Percentiles rank a stretch among this genome's conserved stretches.
Evolutionary conservation across 2,329 filamentous ascomycete species (phyloP).

Genomic region (Pseudogymnoascus sp.): DNA sequence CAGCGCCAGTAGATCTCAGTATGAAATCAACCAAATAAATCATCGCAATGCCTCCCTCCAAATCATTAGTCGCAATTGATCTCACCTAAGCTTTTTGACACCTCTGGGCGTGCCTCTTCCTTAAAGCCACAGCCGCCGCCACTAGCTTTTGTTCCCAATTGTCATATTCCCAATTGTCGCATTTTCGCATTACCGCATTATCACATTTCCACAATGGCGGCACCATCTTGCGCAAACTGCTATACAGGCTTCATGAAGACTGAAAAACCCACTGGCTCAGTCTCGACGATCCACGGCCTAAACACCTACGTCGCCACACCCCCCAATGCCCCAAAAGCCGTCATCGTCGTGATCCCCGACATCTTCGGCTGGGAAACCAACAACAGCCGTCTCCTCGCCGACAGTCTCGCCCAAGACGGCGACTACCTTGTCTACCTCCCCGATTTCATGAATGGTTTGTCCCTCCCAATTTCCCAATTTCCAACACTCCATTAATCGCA

Average conservation of each 20-base stretch:
- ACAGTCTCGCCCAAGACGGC: conserved; percentile 36
- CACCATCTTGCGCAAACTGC: conserved; percentile 17
- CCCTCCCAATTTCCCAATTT: neutral
- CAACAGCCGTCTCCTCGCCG: conserved; percentile 38
- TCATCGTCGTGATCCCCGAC: conserved; percentile 39
- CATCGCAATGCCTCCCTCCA: neutral
- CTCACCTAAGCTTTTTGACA: neutral
- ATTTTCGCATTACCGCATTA: neutral
- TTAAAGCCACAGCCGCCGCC: conserved; percentile 5
- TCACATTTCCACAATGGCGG: conserved; percentile 21
- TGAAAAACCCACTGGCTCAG: conserved; percentile 30
- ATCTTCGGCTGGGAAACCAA: conserved; percentile 39
- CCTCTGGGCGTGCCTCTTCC: neutral
- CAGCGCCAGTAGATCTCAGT: neutral
- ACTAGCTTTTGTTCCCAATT: neutral
- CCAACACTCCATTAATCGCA: neutral
- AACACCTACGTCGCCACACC: conserved; percentile 33
- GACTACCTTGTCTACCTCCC: conserved; percentile 37
- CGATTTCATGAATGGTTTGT: conserved; percentile 38
- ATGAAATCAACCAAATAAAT: neutral
- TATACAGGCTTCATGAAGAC: conserved; percentile 31
- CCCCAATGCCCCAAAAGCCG: conserved; percentile 28
- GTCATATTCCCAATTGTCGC: conserved; percentile 21
- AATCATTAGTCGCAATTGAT: neutral
- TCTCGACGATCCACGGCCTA: conserved; percentile 34